Base-by-base conservation (phyloP, 1,284 basidiomycete species). In the Naganishia cerealis region DNA sequence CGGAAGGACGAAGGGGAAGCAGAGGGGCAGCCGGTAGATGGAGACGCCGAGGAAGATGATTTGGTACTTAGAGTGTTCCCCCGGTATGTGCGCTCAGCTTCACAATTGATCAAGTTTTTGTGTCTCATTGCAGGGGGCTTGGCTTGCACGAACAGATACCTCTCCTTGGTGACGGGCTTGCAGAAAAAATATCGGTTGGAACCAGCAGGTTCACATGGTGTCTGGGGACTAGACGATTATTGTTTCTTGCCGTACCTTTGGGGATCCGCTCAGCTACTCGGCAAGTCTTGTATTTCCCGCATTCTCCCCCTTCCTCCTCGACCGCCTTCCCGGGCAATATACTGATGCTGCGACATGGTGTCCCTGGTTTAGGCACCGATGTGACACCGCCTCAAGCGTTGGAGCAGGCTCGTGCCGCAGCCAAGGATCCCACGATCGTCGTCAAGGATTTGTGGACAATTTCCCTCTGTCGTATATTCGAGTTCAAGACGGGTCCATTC, bases 141-240 rank as follows among this genome's bases (percentile, higher is more conserved):
- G 77, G 21, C 81, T 91, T 21, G 90, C 91, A 72, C 79, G 0
- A 57, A 86, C 65, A 92, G 90, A 72, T 97, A 97, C 76, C 87
- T 96, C 68, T 81, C 88, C 61, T 86, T 94, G 59, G 97, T 98
- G 91, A 88, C 95, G 0, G 79, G 87, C 15, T 84, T 99, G 13
- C 96, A 99, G 77, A 90, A 92, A 74, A 86, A 87, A 26, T 99
- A 99, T 78, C 98, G 95, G 94, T 86, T 99, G 0, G 95, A 98
- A 78, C 95, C 95, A 4, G 94, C 95, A 2, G 94, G 94, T 18
- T 96, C 93, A 9, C 95, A 98, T 79, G 95, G 95, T 0, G 96
- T 98, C 0, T 99, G 95, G 92, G 96, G 96, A 0, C 82, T 99
- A 62, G 95, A 99, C 76, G 95, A 99, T 77, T 99, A 98, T 76